Base-by-base conservation (phyloP, 768 basidiomycete genomes). In the Mycena amicta region DNA sequence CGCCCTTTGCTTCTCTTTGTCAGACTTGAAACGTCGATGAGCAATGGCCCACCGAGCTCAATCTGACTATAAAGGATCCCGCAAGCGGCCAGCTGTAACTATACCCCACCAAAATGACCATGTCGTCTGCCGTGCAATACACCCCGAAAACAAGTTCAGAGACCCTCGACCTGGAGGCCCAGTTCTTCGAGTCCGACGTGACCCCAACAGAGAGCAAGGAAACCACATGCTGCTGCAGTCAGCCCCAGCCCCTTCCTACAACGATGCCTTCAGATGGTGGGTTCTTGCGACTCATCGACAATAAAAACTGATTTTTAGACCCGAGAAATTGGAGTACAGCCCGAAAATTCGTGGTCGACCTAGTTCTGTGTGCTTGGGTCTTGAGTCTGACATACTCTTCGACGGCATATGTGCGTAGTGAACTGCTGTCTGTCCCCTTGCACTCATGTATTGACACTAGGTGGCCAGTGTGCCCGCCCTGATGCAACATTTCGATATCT, bases 361-460 rank as follows among this genome's bases (percentile, higher is more conserved):
- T 28, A 8, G 16, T 63, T 2, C 40, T 63, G 8, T 59, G 62
- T n/a, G 4, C 37, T 22, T 63, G 57, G 54, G 62, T 63, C n/a
- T 41, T 63, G 29, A 59, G 51, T 2, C 29, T 63, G 25, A 63
- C 62, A 1, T 63, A 59, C 39, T 40, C 57, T 2, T 56, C 54
- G 18, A 63, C 62, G 2, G 50, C 57, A 8, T 63, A 63, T 50
- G 61, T 62, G 18, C 29, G 57, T 53, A 18, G 46, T 26, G 3
- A 5, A 31, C 8, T 43, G 5, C 20, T n/a, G 16, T n/a, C 20
- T 5, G 13, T 37, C 33, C 8, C 8, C 33, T 13, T 23, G 25
- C 40, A 49, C 30, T 56, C n/a, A n/a, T n/a, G 13, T 41, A 5
- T 49, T 33, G 15, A 12, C 23, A 15, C 3, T 20, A 62, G 57